Conservation (phyloP, 2,329 filamentous ascomycete species). For the Arthrocladium fulminans region DNA sequence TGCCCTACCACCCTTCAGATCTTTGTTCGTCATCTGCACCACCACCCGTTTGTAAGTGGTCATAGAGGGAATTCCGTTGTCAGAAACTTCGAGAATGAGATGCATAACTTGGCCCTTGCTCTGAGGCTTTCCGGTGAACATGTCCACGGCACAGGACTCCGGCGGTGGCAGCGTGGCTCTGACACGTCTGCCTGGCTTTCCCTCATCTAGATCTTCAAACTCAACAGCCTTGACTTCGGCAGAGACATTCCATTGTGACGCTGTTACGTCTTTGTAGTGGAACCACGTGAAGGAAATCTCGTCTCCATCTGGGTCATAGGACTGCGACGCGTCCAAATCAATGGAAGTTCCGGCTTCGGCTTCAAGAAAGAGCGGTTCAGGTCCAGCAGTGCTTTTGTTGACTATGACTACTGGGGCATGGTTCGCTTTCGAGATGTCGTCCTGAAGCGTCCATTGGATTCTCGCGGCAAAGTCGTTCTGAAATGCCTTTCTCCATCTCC, state of each 20-base stretch:
- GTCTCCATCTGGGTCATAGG: slow-evolving; percentile 41
- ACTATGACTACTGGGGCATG: slow-evolving; percentile 41
- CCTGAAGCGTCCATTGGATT: slow-evolving; percentile 39
- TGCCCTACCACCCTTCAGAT: no score
- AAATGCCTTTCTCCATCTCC: no score
- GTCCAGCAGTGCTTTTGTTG: slow-evolving; percentile 38
- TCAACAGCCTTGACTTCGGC: slow-evolving; percentile 34
- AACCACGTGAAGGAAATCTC: slow-evolving; percentile 42
- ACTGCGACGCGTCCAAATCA: slow-evolving; percentile 37
- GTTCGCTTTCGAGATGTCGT: slow-evolving; percentile 24
- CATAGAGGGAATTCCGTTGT: no score
- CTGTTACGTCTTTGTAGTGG: slow-evolving; percentile 39
- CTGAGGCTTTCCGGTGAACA: slow-evolving; percentile 29
- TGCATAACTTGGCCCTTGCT: no score
- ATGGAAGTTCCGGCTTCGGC: slow-evolving; percentile 32
- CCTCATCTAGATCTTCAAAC: slow-evolving; percentile 22
- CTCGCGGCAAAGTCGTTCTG: slow-evolving; percentile 43
- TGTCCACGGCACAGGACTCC: slow-evolving; percentile 34
- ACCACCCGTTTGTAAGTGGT: no score
- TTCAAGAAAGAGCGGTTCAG: slow-evolving; percentile 38
- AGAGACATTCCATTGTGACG: slow-evolving; percentile 36
- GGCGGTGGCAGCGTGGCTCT: slow-evolving; percentile 32
- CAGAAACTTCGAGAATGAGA: no score
- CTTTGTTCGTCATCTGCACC: no score
- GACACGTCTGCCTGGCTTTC: slow-evolving; percentile 26